Conservation (phyloP, 2,329 filamentous ascomycete genomes). For the Parafenestella ontariensis region DNA sequence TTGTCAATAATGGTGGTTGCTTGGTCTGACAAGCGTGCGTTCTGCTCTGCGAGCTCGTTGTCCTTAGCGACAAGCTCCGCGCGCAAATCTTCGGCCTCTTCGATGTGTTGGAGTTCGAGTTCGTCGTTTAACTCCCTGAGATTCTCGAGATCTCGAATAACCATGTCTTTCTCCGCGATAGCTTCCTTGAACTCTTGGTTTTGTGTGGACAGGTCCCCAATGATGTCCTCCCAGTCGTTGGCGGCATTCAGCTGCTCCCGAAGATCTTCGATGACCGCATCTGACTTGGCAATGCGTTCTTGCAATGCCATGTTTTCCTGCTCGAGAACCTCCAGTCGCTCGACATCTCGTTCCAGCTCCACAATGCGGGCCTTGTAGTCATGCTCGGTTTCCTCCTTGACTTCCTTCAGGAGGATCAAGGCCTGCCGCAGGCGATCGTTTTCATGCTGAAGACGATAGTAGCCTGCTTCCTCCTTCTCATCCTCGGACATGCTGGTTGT, state of each 20-base stretch:
- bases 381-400: constrained; percentile 83
- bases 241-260: constrained; percentile 90
- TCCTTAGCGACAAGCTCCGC: constrained; percentile 92
- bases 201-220: constrained; percentile 87
- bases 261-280: constrained; percentile 82
- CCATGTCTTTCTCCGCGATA: constrained; percentile 80
- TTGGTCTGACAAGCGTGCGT: constrained; percentile 74
- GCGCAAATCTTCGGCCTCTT: constrained; percentile 92
- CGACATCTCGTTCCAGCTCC: constrained; percentile 46
- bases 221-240: constrained; percentile 88
- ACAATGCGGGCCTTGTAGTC: constrained; percentile 67
- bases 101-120: constrained; percentile 89
- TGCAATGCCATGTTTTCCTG: constrained; percentile 73
- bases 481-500: constrained; percentile 86
- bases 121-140: constrained; percentile 94
- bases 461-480: constrained; percentile 84
- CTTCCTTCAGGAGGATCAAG: constrained; percentile 80
- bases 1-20: constrained; percentile 83
- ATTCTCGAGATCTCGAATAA: constrained; percentile 86
- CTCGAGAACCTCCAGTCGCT: constrained; percentile 46
- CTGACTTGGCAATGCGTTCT: constrained; percentile 74
- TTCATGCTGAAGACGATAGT: constrained; percentile 88
- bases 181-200: constrained; percentile 84
- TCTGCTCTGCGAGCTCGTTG: constrained; percentile 80
- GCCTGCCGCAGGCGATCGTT: constrained; percentile 89